Percentiles rank a stretch among this genome's conserved stretches.
These are phyloP conservation scores for Mortierella sp. DNA, from an alignment of 371 early-diverging fungal species.

Conservation along the genomic window DNA sequence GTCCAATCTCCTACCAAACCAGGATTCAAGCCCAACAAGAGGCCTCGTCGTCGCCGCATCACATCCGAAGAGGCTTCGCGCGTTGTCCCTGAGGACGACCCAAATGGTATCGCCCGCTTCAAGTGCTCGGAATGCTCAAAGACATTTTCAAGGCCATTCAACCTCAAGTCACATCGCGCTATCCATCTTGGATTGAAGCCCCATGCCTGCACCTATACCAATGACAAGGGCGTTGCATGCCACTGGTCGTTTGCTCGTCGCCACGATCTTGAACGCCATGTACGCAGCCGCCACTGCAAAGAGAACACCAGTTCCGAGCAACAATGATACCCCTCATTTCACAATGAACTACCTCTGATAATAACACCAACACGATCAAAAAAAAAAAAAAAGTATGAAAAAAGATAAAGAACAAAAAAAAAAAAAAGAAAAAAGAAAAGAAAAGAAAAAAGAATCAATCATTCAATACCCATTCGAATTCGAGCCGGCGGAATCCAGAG, in stretches of 20 bases:
- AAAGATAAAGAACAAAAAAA: no score
- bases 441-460: no score
- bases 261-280: conserved; percentile 77
- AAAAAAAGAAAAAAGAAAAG: no score
- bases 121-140: conserved; percentile 41
- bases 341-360: no score
- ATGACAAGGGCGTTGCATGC: conserved; percentile 51
- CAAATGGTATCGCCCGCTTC: conserved; percentile 35
- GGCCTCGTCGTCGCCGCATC: conserved; percentile 43
- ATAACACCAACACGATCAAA: no score
- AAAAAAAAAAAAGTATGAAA: no score
- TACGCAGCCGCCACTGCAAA: conserved; percentile 54
- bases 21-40: conserved; percentile 40
- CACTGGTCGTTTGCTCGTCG: conserved; percentile 72
- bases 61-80: conserved; percentile 46
- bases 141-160: conserved; percentile 46
- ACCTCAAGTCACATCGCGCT: conserved; percentile 63
- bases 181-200: conserved; percentile 70
- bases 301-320: conserved; percentile 52
- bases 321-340: no score
- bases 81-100: conserved; percentile 34
- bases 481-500: no score
- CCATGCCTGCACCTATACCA: conserved; percentile 56
- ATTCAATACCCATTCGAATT: no score
- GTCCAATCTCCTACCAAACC: conserved; percentile 48